Percentiles rank a stretch among this genome's conserved stretches.
phyloP scores from a whole-genome alignment of 1,284 basidiomycete genomes.

The Coniferiporia weirii region DNA sequence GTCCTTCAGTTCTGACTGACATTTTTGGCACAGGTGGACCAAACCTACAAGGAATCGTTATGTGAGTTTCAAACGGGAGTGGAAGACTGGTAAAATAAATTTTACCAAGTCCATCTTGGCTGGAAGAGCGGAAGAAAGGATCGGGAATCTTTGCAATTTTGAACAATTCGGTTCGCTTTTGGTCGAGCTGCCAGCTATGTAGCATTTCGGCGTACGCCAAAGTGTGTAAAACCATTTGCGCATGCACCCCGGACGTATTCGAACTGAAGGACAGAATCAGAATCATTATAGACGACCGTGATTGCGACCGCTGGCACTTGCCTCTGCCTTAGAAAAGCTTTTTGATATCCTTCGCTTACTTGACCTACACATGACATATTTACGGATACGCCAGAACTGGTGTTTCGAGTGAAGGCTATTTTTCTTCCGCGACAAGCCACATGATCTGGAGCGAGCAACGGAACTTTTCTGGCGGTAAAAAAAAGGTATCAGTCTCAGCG shows the following conservation, averaged over 20 bases:
- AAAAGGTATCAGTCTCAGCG: background rate
- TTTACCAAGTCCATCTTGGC: constrained; percentile 30
- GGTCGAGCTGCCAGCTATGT: constrained; percentile 61
- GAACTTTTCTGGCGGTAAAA: background rate
- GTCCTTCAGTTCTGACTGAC: constrained; percentile 24
- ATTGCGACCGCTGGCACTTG: background rate
- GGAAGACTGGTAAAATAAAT: background rate
- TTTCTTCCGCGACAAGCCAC: background rate
- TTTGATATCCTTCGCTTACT: background rate
- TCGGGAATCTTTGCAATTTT: constrained; percentile 44
- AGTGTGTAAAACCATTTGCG: constrained; percentile 55
- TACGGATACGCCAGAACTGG: background rate
- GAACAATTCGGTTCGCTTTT: constrained; percentile 65
- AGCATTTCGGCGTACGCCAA: constrained; percentile 71
- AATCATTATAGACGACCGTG: constrained; percentile 5
- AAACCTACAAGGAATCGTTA: background rate
- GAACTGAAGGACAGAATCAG: constrained; percentile 4
- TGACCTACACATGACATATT: background rate
- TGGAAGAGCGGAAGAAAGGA: constrained; percentile 21
- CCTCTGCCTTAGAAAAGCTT: background rate
- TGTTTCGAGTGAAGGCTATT: background rate
- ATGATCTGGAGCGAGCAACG: background rate
- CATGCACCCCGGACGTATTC: constrained; percentile 5
- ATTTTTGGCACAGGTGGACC: constrained; percentile 5
- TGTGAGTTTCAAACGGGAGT: background rate